Percentiles rank a stretch among this genome's conserved stretches.
phyloP scores from a whole-genome alignment of 2,329 filamentous ascomycete species.

The Pleoardoris graminearum region DNA sequence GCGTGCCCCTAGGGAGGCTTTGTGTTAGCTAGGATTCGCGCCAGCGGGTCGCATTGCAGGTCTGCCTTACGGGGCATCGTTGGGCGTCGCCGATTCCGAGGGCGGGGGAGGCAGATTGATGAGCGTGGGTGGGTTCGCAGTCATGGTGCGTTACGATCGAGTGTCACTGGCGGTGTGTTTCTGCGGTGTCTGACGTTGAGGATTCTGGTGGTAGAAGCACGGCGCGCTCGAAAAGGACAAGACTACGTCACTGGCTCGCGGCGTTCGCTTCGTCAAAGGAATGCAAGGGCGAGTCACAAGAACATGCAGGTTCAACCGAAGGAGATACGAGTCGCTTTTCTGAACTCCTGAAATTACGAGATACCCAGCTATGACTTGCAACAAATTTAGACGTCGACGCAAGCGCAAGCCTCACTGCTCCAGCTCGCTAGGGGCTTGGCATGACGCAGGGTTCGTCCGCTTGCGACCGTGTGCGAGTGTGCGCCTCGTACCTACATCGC shows the following conservation, averaged over 20 bases:
- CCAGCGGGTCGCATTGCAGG: conserved; percentile 8
- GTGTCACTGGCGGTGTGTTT: conserved; percentile 10
- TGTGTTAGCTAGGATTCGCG: conserved; percentile 23
- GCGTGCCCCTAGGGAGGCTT: conserved; percentile 69
- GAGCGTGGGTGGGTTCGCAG: conserved; percentile 62
- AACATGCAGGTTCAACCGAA: conserved; percentile 1
- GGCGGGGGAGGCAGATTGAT: conserved; percentile 84
- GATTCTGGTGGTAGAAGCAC: conserved; percentile 3
- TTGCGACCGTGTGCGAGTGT: too few relatives aligned
- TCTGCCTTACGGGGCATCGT: conserved; percentile 77
- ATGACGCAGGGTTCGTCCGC: too few relatives aligned
- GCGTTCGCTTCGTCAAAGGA: conserved; percentile 16
- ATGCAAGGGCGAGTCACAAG: conserved; percentile 19
- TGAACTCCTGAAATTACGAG: not conserved
- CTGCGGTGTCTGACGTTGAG: not conserved
- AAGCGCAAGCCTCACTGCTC: conserved; percentile 10
- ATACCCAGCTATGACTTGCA: not conserved
- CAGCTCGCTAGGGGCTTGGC: not conserved
- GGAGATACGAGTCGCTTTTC: not conserved
- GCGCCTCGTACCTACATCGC: too few relatives aligned
- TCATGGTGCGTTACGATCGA: conserved; percentile 26
- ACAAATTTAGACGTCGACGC: not conserved
- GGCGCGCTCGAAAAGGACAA: conserved; percentile 5
- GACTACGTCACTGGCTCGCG: conserved; percentile 16
- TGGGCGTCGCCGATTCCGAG: conserved; percentile 82